Percentiles rank a stretch among this genome's conserved stretches.
These are phyloP conservation scores for Xanthoconium purpureum DNA, from an alignment of 768 basidiomycete species.

Conservation along the genomic window DNA sequence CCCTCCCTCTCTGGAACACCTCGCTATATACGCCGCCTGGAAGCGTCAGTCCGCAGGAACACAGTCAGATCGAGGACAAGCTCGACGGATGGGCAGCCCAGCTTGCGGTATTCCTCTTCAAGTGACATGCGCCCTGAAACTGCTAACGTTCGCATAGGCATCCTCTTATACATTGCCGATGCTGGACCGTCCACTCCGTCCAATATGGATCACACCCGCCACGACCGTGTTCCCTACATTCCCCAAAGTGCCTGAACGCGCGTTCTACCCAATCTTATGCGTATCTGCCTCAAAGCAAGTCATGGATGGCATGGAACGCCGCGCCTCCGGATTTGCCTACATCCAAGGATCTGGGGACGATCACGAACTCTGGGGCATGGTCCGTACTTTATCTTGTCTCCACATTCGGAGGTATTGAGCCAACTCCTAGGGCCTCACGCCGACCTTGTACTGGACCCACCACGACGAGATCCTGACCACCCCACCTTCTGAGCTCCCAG, in stretches of 20 bases:
- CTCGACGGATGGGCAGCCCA: constrained; percentile 68
- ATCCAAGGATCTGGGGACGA: constrained; percentile 96
- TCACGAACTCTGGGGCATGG: constrained; percentile 86
- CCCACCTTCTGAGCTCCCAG: constrained; percentile 47
- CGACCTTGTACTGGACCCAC: constrained; percentile 67
- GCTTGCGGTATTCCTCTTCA: constrained; percentile 49
- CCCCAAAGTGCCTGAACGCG: constrained; percentile 9
- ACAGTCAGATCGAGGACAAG: constrained; percentile 65
- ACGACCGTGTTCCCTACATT: constrained; percentile 50
- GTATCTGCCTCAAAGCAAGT: constrained; percentile 80
- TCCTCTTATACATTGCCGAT: constrained; percentile 70
- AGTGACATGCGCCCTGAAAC: neutral
- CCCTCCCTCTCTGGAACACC: constrained; percentile 45
- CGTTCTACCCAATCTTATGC: constrained; percentile 74
- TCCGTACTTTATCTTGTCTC: constrained; percentile 27
- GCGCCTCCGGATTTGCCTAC: constrained; percentile 72
- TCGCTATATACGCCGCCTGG: constrained; percentile 69
- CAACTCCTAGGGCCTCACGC: constrained; percentile 63
- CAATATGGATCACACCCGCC: constrained; percentile 84
- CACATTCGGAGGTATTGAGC: neutral
- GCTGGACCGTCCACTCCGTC: constrained; percentile 66
- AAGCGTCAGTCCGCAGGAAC: constrained; percentile 71
- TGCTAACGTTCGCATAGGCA: constrained; percentile 36
- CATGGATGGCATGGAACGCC: constrained; percentile 55
- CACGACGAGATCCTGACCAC: constrained; percentile 45